Evolutionary conservation across 2,329 filamentous ascomycete genomes (phyloP), one percentile per base, ranked within the genome.

Genomic region (Cercospora zeina): DNA sequence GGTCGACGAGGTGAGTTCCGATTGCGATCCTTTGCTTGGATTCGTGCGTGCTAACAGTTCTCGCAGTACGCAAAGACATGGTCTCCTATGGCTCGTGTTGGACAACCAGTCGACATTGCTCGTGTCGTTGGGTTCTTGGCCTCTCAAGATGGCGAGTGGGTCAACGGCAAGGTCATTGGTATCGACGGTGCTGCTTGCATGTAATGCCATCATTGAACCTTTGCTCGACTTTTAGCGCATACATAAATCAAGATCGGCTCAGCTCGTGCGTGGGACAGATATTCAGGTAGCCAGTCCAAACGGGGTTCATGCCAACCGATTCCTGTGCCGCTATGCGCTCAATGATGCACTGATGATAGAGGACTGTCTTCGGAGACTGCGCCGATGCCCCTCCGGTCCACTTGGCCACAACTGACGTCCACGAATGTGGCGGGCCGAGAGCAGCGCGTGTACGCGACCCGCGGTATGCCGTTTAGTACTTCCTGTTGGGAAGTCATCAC

Each of bases 31-130:
- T 27, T 13, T 14, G 13, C 16, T 16, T 7, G 27, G 45, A 51
- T 34, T 8, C 49, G 10, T 51, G 16, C 21, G 34, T 58, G 39
- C 65, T 69, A 58, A 68, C 62, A 14, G 9, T 34, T 27, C 37
- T 45, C 39, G 54, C 58, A 85, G 82, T 87, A 83, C 72, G 86
- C 85, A 49, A 80, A 81, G 64, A 85, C 82, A 63, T 87, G 85
- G 85, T 87, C 84, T 16, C 86, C 86, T 37, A 79, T 86, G 68
- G 81, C 82, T 77, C 84, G 86, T 71, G 86, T 88, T 62, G 86
- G 86, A 67, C 84, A 88, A 66, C 86, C 86, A 61, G 83, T 87
- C 71, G 87, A 89, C 72, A 85, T 89, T 73, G 87, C 86, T 65
- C 83, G 85, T 64, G 85, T 87, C 16, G 85, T 87, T 61, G 85